Evolutionary conservation across 352 stramenopile genomes (phyloP), one percentile per base, ranked within the genome.

Genomic region (Phytophthora ohioensis): DNA sequence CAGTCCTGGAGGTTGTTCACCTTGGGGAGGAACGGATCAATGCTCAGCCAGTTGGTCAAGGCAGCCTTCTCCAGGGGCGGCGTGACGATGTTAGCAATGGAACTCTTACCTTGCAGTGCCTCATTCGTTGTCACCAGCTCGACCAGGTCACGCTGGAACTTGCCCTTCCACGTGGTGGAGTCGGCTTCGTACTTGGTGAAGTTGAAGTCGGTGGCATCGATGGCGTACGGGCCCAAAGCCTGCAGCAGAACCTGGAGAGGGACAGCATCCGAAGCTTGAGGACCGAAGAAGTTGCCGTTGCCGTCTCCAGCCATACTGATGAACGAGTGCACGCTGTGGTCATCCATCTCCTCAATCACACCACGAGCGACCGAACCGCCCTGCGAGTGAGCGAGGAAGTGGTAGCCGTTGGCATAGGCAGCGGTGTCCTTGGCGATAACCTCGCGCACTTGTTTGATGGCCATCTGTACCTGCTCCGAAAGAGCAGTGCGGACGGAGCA

Each of bases 331-430:
- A 81, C 79, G 3, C 83, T 81, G 71, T 87, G 82, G 64, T 87
- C 73, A 45, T 91, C 76, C 80, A 85, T 86, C 27, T 86, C 74
- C 62, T 88, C 76, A 27, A 88, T 74, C 21, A 91, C 80, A 21
- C 68, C 79, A 30, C 82, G 78, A 30, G 79, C 62, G 12, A 91
- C 61, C 3, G 80, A 68, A 0, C 71, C 80, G 21, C 82, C 82
- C 21, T 81, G 76, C 9, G 82, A 91, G 56, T 91, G 79, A 15
- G 71, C 68, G 4, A 88, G 64, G 42, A 91, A 80, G 58, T 82
- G 65, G 72, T 91, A 91, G 43, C 82, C 80, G 30, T 77, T 63
- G 43, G 63, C 70, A 53, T 81, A 88, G 34, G 47, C 38, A 9
- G 61, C 36, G 3, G 61, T 32, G 62, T 80, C 67, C 38, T 73